These are phyloP conservation scores for Fistulifera pelliculosa DNA, from an alignment of 108 stramenopile genomes.

Conservation along the genomic window DNA sequence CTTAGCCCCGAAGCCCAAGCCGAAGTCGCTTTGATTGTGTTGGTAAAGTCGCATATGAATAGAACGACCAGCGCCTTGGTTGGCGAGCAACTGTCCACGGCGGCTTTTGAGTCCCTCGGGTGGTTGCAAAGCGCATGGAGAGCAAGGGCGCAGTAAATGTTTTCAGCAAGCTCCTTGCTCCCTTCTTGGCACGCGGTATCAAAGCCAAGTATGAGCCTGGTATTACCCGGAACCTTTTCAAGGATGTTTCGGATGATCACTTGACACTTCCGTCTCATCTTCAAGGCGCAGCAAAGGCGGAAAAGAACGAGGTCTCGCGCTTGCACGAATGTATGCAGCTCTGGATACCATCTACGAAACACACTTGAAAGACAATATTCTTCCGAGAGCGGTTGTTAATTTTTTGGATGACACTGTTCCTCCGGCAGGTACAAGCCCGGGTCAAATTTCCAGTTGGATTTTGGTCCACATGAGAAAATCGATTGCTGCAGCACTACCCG, in stretches of 20 bases:
- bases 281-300: not conserved
- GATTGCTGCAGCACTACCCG: not conserved
- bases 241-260: not conserved
- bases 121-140: constrained; percentile 3
- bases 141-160: not conserved
- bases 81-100: constrained; percentile 5
- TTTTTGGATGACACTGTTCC: not conserved
- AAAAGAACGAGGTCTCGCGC: not conserved
- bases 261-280: not conserved
- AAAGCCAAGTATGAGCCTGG: constrained; percentile 1
- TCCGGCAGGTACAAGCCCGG: constrained; percentile 1
- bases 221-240: not conserved
- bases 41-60: constrained; percentile 3
- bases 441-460: not conserved
- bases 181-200: not conserved
- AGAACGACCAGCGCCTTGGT: not conserved
- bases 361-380: not conserved
- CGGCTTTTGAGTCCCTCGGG: not conserved
- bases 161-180: not conserved
- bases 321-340: not conserved
- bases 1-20: not conserved
- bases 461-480: not conserved
- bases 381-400: not conserved
- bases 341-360: not conserved
- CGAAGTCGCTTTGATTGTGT: constrained; percentile 6